phyloP scores from a whole-genome alignment of 306 rosid species.

The Nissolia schottii region DNA sequence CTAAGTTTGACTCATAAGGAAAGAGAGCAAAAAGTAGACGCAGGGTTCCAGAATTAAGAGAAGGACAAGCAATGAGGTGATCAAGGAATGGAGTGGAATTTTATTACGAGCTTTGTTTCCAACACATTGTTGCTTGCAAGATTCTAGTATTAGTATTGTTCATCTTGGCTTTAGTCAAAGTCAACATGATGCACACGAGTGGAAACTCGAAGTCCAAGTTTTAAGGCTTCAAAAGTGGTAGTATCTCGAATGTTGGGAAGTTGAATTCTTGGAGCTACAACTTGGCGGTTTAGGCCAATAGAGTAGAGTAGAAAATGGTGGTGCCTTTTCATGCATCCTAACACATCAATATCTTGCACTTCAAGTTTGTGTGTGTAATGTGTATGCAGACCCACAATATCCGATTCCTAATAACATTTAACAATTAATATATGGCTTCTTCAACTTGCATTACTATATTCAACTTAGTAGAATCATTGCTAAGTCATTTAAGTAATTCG shows the following conservation, averaged over 20 bases:
- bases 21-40: slow-evolving; percentile 10
- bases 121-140: slow-evolving; percentile 49
- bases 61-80: slow-evolving; percentile 30
- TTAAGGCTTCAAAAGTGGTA: slow-evolving; percentile 75
- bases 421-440: not conserved
- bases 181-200: slow-evolving; percentile 86
- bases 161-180: slow-evolving; percentile 40
- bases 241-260: slow-evolving; percentile 57
- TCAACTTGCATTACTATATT: not conserved
- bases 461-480: too few species aligned
- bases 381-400: not conserved
- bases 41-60: slow-evolving; percentile 26
- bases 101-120: slow-evolving; percentile 35
- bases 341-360: slow-evolving; percentile 31
- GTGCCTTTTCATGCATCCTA: slow-evolving; percentile 34
- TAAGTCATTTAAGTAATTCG: too few species aligned
- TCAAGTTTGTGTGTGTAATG: slow-evolving; percentile 30
- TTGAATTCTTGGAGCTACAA: slow-evolving; percentile 51
- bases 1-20: slow-evolving; percentile 19
- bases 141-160: not conserved
- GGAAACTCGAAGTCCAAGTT: slow-evolving; percentile 62
- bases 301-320: too few species aligned
- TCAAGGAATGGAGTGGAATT: slow-evolving; percentile 34
- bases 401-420: not conserved
- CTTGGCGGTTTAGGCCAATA: slow-evolving; percentile 48